Evolutionary conservation across 306 rosid genomes (phyloP).

Genomic region (Aeschynomene evenia): DNA sequence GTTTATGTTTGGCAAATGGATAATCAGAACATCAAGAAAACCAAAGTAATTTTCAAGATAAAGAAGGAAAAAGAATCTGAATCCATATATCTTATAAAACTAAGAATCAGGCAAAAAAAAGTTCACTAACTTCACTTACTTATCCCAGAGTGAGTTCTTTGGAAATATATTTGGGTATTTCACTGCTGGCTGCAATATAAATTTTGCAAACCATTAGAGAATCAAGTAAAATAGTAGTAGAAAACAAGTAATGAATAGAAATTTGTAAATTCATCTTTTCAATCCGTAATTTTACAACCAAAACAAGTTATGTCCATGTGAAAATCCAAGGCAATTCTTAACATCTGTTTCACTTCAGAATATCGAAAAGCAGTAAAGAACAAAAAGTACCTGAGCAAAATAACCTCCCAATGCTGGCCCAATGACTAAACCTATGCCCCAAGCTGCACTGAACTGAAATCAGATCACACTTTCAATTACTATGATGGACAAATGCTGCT

Average conservation of each 20-base stretch:
- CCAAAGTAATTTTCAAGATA: not conserved
- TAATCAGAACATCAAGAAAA: not conserved
- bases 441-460: constrained; percentile 58
- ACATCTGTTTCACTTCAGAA: not conserved
- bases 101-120: not conserved
- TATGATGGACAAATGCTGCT: not conserved
- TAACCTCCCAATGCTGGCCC: constrained; percentile 73
- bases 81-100: not conserved
- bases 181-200: constrained; percentile 57
- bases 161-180: constrained; percentile 59
- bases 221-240: not conserved
- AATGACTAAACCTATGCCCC: constrained; percentile 63
- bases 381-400: constrained; percentile 56
- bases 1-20: not conserved
- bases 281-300: not conserved
- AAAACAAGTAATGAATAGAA: not conserved
- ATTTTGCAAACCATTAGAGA: not conserved
- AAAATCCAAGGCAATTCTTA: not conserved
- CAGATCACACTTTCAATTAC: constrained; percentile 6
- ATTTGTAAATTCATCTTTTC: not conserved
- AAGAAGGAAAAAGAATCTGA: not conserved
- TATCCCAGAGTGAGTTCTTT: constrained; percentile 53
- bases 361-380: not conserved
- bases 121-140: constrained; percentile 54
- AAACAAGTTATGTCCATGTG: not conserved